Conservation (phyloP, 2,329 filamentous ascomycete species). For the Venturia carpophila region DNA sequence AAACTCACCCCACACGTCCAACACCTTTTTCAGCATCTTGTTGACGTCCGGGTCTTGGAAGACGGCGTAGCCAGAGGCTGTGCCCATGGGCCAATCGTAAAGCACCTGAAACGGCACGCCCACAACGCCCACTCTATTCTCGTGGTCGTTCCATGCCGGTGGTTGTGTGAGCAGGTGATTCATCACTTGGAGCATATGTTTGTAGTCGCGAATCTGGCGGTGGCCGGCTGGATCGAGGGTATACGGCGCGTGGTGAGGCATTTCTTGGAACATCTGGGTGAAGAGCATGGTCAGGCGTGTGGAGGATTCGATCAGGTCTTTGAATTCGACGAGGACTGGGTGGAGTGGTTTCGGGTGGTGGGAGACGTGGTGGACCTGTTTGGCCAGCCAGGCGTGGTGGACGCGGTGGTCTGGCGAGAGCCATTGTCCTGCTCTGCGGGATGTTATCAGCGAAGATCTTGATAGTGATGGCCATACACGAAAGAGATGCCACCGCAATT, state of each 20-base stretch:
- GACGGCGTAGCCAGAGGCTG: slow-evolving; percentile 44
- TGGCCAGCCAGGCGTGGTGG: slow-evolving; percentile 55
- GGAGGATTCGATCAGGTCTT: slow-evolving; percentile 56
- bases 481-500: too few species aligned
- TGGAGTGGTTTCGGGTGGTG: slow-evolving; percentile 43
- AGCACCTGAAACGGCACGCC: slow-evolving; percentile 51
- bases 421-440: slow-evolving; percentile 38
- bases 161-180: slow-evolving; percentile 46
- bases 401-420: slow-evolving; percentile 55
- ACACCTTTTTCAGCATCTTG: slow-evolving; percentile 42
- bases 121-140: slow-evolving; percentile 37
- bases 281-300: slow-evolving; percentile 60
- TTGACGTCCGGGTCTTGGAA: slow-evolving; percentile 50
- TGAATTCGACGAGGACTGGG: slow-evolving; percentile 57
- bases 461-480: too few species aligned
- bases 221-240: slow-evolving; percentile 52
- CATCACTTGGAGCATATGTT: slow-evolving; percentile 52
- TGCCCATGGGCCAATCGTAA: slow-evolving; percentile 53
- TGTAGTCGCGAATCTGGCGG: slow-evolving; percentile 21
- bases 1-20: slow-evolving; percentile 42
- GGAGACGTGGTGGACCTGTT: slow-evolving; percentile 49
- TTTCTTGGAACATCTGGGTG: slow-evolving; percentile 59
- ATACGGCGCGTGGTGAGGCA: slow-evolving; percentile 55
- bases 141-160: slow-evolving; percentile 35
- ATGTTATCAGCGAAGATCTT: background rate